Conservation (phyloP, 2,329 filamentous ascomycete species). For the Didymellaceae sp. region DNA sequence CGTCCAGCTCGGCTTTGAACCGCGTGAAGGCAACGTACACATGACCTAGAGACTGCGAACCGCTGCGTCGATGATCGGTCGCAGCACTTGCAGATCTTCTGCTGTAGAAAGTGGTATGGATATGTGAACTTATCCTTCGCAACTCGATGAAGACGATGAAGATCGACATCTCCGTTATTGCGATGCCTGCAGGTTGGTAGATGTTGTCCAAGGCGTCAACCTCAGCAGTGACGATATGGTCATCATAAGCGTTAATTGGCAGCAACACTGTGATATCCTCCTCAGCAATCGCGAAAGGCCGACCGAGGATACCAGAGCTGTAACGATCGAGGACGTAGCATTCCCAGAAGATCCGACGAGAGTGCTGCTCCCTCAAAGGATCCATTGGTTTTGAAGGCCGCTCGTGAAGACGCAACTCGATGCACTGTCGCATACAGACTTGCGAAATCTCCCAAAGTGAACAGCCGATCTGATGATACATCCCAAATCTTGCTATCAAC, state of each 20-base stretch:
- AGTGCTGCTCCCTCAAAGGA: conserved; percentile 47
- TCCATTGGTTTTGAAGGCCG: conserved; percentile 8
- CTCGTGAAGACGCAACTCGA: conserved; percentile 48
- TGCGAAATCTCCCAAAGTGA: conserved; percentile 53
- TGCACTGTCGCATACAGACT: conserved; percentile 52
- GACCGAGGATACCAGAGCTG: conserved; percentile 51
- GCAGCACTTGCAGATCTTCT: not conserved
- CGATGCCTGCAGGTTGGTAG: not conserved
- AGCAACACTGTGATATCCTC: conserved; percentile 48
- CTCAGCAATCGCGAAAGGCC: conserved; percentile 53
- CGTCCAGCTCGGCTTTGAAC: conserved; percentile 45
- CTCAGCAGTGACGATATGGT: not conserved
- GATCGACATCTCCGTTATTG: conserved; percentile 43
- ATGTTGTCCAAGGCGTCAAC: not conserved
- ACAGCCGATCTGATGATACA: conserved; percentile 52
- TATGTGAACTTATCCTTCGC: conserved; percentile 51
- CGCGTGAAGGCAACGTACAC: conserved; percentile 16
- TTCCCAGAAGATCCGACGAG: conserved; percentile 54
- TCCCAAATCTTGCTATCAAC: conserved; percentile 51
- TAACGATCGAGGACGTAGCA: conserved; percentile 56
- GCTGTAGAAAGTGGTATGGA: conserved; percentile 42
- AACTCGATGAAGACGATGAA: conserved; percentile 51
- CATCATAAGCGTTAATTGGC: conserved; percentile 46
- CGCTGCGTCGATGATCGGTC: not conserved
- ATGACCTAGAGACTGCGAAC: conserved; percentile 19